Evolutionary conservation across 2,329 filamentous ascomycete genomes (phyloP), one percentile per base, ranked within the genome.

Genomic region (Trichoderma harzianum): DNA sequence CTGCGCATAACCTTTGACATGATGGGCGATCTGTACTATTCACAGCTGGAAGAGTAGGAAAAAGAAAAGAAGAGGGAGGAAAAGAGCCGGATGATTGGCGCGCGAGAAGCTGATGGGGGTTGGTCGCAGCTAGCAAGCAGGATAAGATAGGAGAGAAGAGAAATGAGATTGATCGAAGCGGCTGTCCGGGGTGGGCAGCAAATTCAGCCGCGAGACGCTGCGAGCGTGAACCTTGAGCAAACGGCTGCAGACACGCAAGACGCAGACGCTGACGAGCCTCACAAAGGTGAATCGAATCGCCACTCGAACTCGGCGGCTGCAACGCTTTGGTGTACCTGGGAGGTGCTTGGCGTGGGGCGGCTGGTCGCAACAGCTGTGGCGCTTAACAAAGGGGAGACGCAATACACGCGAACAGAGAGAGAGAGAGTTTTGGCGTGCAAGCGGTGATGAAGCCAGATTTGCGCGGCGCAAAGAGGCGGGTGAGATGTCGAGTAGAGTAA

Each of bases 1-100:
- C 93, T 97, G 84, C 96, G 90, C 81, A 98, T 94, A 82, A 98
- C 94, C 85, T 97, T 97, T 73, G 95, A 98, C 96, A 99, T 99
- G 80, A 65, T 81, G 82, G 80, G 78, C 79, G 76, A 77, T 71
- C 73, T 57, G 11, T 36, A 34, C 28, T 55, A 26, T 68, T 32
- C n/a, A 51, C 30, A 58, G 34, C 8, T 57, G 53, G 21, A n/a
- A 58, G 36, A 58, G 26, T 43, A 51, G 28, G 32, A 28, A n/a
- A 53, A 36, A 21, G 30, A n/a, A 39, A 28, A 32, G 24, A 61
- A 16, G 26, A 47, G 6, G n/a, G 12, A 34, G 43, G 12, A 10
- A 28, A 61, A 36, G 32, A 8, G 16, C 60, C n/a, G 30, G 39
- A 30, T 21, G 39, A 51, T 53, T 34, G 21, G 39, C 64, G 67